A percentile compares a stretch with the other conserved stretches of the same genome.
Evolutionary conservation across 2,329 filamentous ascomycete genomes (phyloP).

Genomic region (Sarocladiaceae sp.): DNA sequence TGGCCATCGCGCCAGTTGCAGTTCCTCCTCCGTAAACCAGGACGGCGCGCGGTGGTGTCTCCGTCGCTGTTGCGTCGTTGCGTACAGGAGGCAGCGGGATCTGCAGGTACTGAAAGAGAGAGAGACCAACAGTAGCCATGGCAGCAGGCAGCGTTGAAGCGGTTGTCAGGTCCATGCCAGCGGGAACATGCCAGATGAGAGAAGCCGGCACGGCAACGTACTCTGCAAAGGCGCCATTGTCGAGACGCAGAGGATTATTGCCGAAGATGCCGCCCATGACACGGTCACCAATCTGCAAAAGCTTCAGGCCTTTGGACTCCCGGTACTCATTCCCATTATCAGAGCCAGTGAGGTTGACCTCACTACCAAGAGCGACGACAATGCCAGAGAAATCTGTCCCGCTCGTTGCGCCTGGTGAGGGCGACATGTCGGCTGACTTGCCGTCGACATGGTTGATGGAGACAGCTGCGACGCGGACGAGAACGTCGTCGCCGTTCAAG

Average conservation of each 20-base stretch:
- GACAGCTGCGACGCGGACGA: slow-evolving; percentile 8
- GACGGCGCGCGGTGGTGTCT: too few relatives aligned
- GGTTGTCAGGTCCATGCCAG: not conserved
- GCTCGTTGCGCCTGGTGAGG: slow-evolving; percentile 14
- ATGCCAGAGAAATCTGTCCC: slow-evolving; percentile 16
- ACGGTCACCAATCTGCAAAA: slow-evolving; percentile 11
- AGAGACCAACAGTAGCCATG: not conserved
- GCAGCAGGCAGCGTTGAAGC: not conserved
- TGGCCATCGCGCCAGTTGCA: not conserved
- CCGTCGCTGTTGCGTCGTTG: not conserved
- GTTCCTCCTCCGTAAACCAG: not conserved
- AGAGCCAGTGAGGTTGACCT: slow-evolving; percentile 8
- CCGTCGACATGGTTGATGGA: slow-evolving; percentile 16
- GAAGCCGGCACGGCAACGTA: slow-evolving; percentile 11
- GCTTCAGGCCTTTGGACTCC: slow-evolving; percentile 12
- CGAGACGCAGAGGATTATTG: slow-evolving; percentile 12
- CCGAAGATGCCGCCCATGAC: slow-evolving; percentile 14
- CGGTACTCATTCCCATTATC: slow-evolving; percentile 9
- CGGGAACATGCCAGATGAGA: slow-evolving; percentile 13
- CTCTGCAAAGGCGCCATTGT: slow-evolving; percentile 14
- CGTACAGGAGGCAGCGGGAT: not conserved
- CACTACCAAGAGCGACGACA: slow-evolving; percentile 10
- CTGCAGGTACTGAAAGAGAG: not conserved
- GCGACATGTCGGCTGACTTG: slow-evolving; percentile 16
- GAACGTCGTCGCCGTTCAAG: too few relatives aligned